Evolutionary conservation across 805 yeast species (phyloP).

Genomic region (Yamadazyma sp.): DNA sequence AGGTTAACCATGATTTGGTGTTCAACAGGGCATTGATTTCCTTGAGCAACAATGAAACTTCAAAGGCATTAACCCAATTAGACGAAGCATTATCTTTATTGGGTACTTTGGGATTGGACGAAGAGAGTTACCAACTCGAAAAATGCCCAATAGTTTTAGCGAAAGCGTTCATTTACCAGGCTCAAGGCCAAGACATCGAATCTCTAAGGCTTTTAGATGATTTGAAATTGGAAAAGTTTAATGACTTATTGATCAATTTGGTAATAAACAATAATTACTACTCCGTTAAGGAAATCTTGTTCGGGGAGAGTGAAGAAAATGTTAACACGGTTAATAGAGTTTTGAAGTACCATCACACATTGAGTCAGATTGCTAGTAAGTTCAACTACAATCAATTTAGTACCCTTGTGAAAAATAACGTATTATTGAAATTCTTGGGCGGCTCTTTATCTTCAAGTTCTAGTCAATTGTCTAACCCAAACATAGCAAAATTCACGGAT

Average conservation of each 20-base stretch:
- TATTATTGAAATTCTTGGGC: conserved; percentile 40
- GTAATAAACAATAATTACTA: conserved; percentile 47
- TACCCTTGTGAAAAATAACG: conserved; percentile 43
- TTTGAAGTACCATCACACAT: conserved; percentile 33
- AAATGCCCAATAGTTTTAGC: conserved; percentile 62
- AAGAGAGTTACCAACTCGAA: conserved; percentile 52
- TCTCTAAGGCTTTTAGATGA: conserved; percentile 32
- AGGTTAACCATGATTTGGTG: conserved; percentile 49
- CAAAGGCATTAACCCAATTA: conserved; percentile 43
- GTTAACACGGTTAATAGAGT: conserved; percentile 32
- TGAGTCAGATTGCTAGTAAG: conserved; percentile 32
- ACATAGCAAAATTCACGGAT: conserved; percentile 17
- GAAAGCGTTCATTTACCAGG: conserved; percentile 53
- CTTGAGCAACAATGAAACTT: conserved; percentile 41
- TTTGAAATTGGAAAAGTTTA: conserved; percentile 27
- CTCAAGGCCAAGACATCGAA: conserved; percentile 30
- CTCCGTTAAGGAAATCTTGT: conserved; percentile 23
- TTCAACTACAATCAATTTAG: conserved; percentile 40
- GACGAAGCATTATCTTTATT: conserved; percentile 47
- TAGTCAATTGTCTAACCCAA: conserved; percentile 20
- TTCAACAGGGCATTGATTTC: conserved; percentile 60
- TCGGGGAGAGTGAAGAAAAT: conserved; percentile 19
- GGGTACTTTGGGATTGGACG: conserved; percentile 34
- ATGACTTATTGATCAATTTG: conserved; percentile 42
- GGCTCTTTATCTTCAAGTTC: conserved; percentile 34